Percentiles rank a stretch among this genome's conserved stretches.
These are phyloP conservation scores for Penicillium mononematosum DNA, from an alignment of 495 filamentous ascomycete genomes.

Conservation along the genomic window DNA sequence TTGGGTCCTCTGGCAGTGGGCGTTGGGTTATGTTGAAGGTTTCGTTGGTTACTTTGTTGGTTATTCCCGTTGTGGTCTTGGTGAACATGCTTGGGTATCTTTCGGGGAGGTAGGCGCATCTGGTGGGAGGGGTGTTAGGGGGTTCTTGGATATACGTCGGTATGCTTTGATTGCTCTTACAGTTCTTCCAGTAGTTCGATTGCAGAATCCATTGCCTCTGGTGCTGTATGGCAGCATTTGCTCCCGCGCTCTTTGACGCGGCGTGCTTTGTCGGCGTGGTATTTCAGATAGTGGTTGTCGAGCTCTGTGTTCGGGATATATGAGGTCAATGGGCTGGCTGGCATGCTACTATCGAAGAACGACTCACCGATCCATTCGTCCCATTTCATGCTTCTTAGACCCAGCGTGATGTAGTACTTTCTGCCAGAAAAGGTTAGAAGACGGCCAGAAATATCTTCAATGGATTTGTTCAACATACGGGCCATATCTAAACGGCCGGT, in stretches of 20 bases:
- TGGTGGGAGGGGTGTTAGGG: slow-evolving; percentile 16
- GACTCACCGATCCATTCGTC: slow-evolving; percentile 73
- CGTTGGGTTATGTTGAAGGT: slow-evolving; percentile 65
- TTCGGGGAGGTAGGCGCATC: slow-evolving; percentile 69
- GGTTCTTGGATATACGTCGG: not conserved
- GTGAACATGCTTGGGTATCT: slow-evolving; percentile 74
- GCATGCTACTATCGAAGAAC: not conserved
- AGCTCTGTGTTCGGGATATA: slow-evolving; percentile 52
- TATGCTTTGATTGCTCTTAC: slow-evolving; percentile 26
- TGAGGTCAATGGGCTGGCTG: slow-evolving; percentile 13
- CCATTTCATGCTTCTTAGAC: slow-evolving; percentile 72
- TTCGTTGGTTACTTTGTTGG: slow-evolving; percentile 72
- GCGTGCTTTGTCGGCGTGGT: slow-evolving; percentile 68
- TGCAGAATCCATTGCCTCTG: slow-evolving; percentile 73
- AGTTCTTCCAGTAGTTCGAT: slow-evolving; percentile 80
- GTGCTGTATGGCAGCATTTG: slow-evolving; percentile 69
- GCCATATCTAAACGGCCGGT: slow-evolving; percentile 82
- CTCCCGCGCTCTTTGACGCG: slow-evolving; percentile 69
- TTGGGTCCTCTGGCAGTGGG: slow-evolving; percentile 76
- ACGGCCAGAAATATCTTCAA: not conserved
- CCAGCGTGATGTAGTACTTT: slow-evolving; percentile 79
- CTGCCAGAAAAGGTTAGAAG: slow-evolving; percentile 21
- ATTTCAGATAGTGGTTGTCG: slow-evolving; percentile 77
- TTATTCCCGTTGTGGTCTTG: slow-evolving; percentile 63
- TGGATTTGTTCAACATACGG: slow-evolving; percentile 42